Conservation (phyloP, 2,329 filamentous ascomycete genomes). For the Bipolaris zeicola region DNA sequence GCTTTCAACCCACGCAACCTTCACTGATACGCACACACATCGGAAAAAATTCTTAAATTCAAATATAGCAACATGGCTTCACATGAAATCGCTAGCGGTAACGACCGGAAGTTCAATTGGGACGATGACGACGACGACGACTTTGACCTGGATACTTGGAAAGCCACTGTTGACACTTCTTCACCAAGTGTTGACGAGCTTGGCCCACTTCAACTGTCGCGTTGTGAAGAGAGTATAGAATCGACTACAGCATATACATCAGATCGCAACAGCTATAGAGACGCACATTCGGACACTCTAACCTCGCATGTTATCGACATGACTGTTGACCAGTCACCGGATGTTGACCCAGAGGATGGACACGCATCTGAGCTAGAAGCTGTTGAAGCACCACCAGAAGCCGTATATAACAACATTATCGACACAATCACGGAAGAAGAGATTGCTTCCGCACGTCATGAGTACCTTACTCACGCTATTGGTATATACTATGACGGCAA, state of each 20-base stretch:
- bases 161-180: constrained; percentile 21
- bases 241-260: neutral
- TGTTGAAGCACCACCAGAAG: neutral
- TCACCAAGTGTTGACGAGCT: constrained; percentile 11
- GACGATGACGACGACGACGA: constrained; percentile 34
- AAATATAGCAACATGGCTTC: constrained; percentile 11
- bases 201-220: constrained; percentile 12
- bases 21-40: neutral
- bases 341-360: neutral
- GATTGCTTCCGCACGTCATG: constrained; percentile 2
- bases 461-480: neutral
- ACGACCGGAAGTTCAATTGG: constrained; percentile 21
- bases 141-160: constrained; percentile 22
- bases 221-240: neutral
- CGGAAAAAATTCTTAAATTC: neutral
- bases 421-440: neutral
- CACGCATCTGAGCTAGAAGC: neutral
- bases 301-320: neutral
- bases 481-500: constrained; percentile 7
- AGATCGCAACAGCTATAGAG: neutral
- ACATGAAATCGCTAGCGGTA: neutral
- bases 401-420: neutral
- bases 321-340: neutral
- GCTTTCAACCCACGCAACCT: neutral
- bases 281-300: neutral